Evolutionary conservation across 2,329 filamentous ascomycete genomes (phyloP).

Genomic region (Epichloe hybrida): DNA sequence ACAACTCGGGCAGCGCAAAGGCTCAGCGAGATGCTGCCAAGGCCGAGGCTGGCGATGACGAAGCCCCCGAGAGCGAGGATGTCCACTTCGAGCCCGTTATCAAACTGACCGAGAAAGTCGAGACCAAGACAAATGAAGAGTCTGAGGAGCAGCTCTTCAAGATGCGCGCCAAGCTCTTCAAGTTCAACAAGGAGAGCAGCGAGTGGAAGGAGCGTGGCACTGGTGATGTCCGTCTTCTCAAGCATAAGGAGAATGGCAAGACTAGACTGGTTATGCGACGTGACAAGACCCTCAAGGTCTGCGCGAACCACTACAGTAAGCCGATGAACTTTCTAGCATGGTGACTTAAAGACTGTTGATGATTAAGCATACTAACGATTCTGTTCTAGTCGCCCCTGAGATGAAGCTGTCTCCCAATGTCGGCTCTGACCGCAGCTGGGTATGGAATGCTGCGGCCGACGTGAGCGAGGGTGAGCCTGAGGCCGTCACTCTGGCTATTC

Average conservation of each 20-base stretch:
- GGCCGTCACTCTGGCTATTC: constrained; percentile 88
- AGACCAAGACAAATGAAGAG: constrained; percentile 97
- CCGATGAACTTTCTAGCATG: constrained; percentile 8
- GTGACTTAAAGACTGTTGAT: neutral
- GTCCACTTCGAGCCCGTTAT: constrained; percentile 97
- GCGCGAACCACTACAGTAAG: constrained; percentile 98
- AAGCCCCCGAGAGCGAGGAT: constrained; percentile 75
- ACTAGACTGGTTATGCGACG: constrained; percentile 95
- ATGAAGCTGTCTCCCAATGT: constrained; percentile 99
- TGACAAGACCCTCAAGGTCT: constrained; percentile 99
- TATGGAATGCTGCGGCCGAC: constrained; percentile 96
- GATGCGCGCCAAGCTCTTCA: constrained; percentile 99
- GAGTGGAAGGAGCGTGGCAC: constrained; percentile 99
- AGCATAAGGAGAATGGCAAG: constrained; percentile 98
- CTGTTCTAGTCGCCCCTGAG: constrained; percentile 67
- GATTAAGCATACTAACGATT: constrained; percentile 1
- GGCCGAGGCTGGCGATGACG: constrained; percentile 49
- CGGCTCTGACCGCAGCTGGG: constrained; percentile 95
- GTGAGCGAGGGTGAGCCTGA: constrained; percentile 97
- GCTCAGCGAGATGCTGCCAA: constrained; percentile 54
- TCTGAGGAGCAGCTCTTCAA: constrained; percentile 95
- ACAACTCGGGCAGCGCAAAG: constrained; percentile 82
- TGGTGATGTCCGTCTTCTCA: constrained; percentile 87
- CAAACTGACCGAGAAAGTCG: constrained; percentile 90
- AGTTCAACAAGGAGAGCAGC: constrained; percentile 79